A percentile compares a stretch with the other conserved stretches of the same genome.
Evolutionary conservation across 2,329 filamentous ascomycete genomes (phyloP).

Genomic region (Cytospora paraplurivora): DNA sequence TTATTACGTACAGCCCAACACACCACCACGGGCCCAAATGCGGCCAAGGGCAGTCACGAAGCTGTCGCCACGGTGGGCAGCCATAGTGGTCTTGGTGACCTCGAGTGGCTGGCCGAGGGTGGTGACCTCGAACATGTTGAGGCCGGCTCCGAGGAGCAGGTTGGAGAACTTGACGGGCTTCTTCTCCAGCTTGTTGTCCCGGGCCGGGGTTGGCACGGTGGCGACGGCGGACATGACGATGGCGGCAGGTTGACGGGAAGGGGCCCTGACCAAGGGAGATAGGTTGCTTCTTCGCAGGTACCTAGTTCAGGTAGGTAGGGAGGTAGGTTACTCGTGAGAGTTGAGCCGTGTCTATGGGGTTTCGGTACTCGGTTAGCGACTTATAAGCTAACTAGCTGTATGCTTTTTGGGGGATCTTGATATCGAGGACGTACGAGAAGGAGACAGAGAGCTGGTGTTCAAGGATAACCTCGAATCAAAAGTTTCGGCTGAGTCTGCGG

Average conservation of each 20-base stretch:
- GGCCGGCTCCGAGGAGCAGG: constrained; percentile 86
- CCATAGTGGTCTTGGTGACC: constrained; percentile 99
- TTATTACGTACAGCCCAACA: constrained; percentile 80
- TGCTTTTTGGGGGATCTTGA: neutral
- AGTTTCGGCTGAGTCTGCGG: neutral
- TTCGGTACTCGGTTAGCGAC: neutral
- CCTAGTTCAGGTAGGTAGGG: constrained; percentile 27
- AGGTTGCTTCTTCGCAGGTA: constrained; percentile 79
- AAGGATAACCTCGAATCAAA: neutral
- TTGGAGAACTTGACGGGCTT: constrained; percentile 99
- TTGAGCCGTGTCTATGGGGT: neutral
- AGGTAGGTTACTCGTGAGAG: constrained; percentile 10
- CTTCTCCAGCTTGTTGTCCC: constrained; percentile 75
- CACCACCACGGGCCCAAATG: constrained; percentile 92
- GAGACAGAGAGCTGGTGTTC: neutral
- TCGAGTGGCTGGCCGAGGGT: constrained; percentile 79
- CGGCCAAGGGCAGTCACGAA: constrained; percentile 79
- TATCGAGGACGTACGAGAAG: neutral
- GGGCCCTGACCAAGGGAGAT: constrained; percentile 98
- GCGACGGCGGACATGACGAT: constrained; percentile 65
- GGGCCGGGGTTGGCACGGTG: constrained; percentile 49
- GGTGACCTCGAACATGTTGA: constrained; percentile 92
- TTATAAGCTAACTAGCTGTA: neutral
- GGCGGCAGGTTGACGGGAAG: constrained; percentile 45
- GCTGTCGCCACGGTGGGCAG: constrained; percentile 88